Evolutionary conservation across 1,284 basidiomycete genomes (phyloP).

Genomic region (Boletus subluridellus): DNA sequence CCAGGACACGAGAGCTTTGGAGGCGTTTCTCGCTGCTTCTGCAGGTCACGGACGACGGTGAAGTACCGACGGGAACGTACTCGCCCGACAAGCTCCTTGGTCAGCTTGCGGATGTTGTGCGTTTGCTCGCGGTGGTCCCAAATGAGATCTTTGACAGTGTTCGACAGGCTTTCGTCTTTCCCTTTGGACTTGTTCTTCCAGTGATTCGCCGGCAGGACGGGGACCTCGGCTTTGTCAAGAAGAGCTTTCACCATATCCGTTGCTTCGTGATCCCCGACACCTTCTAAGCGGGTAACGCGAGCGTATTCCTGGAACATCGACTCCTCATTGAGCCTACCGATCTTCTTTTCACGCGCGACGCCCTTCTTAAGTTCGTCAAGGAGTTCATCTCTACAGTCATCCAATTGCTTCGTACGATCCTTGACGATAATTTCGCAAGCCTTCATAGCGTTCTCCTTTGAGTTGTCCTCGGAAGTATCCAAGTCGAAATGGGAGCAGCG

Average conservation of each 20-base stretch:
- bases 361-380: slow-evolving; percentile 63
- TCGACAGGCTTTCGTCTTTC: slow-evolving; percentile 54
- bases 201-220: slow-evolving; percentile 37
- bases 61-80: slow-evolving; percentile 89
- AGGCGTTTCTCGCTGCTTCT: slow-evolving; percentile 63
- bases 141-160: slow-evolving; percentile 56
- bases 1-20: slow-evolving; percentile 58
- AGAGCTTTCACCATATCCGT: slow-evolving; percentile 57
- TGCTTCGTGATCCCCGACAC: slow-evolving; percentile 74
- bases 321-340: slow-evolving; percentile 62
- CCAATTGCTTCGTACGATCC: slow-evolving; percentile 75
- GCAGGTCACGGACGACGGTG: slow-evolving; percentile 83
- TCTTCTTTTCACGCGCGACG: slow-evolving; percentile 62
- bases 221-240: slow-evolving; percentile 62
- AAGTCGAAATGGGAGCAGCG: slow-evolving; percentile 93
- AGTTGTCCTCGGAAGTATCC: slow-evolving; percentile 52
- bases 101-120: slow-evolving; percentile 77
- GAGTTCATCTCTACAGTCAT: slow-evolving; percentile 76
- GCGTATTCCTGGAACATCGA: slow-evolving; percentile 77
- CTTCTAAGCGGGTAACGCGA: slow-evolving; percentile 62
- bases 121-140: slow-evolving; percentile 87
- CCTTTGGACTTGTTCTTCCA: slow-evolving; percentile 48
- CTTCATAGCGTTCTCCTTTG: slow-evolving; percentile 71
- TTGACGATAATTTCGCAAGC: slow-evolving; percentile 89
- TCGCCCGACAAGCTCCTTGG: slow-evolving; percentile 85